These are phyloP conservation scores for Sclerotinia glacialis DNA, from an alignment of 2,329 filamentous ascomycete species.

Conservation along the genomic window DNA sequence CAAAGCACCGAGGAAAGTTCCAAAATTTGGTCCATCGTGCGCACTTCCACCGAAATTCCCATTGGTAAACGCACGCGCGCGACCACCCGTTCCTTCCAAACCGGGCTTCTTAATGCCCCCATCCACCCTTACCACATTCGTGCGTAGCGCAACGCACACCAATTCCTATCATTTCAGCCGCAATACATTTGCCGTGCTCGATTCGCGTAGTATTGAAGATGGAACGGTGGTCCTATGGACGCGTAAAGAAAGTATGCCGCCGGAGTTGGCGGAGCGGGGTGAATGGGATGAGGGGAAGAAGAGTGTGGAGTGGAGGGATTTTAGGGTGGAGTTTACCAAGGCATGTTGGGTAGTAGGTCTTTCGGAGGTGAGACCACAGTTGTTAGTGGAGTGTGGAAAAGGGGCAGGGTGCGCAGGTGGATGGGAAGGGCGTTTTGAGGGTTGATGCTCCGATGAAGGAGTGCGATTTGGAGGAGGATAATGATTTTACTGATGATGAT, in stretches of 20 bases:
- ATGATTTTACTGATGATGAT: background rate
- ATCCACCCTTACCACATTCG: background rate
- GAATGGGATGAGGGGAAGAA: background rate
- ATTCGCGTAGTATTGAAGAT: background rate
- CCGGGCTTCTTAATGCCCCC: background rate
- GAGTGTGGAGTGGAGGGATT: background rate
- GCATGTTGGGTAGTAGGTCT: slow-evolving; percentile 5
- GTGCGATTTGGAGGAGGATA: background rate
- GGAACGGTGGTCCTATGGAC: background rate
- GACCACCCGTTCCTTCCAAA: background rate
- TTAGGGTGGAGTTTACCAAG: background rate
- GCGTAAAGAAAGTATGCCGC: background rate
- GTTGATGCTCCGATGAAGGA: slow-evolving; percentile 5
- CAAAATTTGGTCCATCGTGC: background rate
- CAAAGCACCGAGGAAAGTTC: background rate
- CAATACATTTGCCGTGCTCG: background rate
- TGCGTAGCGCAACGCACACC: background rate
- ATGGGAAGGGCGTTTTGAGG: background rate
- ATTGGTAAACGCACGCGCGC: slow-evolving; percentile 1
- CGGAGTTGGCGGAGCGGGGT: background rate
- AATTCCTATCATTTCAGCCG: background rate
- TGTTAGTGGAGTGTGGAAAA: slow-evolving; percentile 9
- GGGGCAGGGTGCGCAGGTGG: background rate
- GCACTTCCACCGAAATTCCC: background rate
- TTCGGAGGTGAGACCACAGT: background rate